A percentile compares a stretch with the other conserved stretches of the same genome.
Evolutionary conservation across 202 grass and related monocot species (phyloP).

Genomic region (Setaria italica): DNA sequence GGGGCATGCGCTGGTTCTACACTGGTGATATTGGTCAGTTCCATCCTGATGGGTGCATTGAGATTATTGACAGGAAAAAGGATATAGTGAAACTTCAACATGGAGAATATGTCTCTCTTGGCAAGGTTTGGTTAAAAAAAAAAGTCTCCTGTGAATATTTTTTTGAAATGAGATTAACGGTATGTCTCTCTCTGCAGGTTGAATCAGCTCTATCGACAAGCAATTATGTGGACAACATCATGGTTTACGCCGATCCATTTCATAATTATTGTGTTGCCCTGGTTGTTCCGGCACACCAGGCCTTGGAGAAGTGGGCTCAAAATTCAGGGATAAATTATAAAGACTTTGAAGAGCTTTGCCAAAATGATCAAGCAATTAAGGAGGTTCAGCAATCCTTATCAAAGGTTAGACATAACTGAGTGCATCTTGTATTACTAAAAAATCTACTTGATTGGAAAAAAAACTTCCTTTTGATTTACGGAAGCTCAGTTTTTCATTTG

Average conservation of each 20-base stretch:
- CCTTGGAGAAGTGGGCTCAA: slow-evolving; percentile 73
- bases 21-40: slow-evolving; percentile 91
- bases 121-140: slow-evolving; percentile 62
- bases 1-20: slow-evolving; percentile 82
- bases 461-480: background rate
- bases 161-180: slow-evolving; percentile 13
- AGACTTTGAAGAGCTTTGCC: slow-evolving; percentile 65
- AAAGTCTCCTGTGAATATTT: slow-evolving; percentile 14
- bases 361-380: slow-evolving; percentile 63
- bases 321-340: slow-evolving; percentile 56
- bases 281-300: slow-evolving; percentile 59
- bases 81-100: slow-evolving; percentile 98
- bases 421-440: background rate
- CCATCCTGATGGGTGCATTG: slow-evolving; percentile 84
- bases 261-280: slow-evolving; percentile 83
- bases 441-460: background rate
- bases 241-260: slow-evolving; percentile 87
- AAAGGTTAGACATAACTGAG: slow-evolving; percentile 53
- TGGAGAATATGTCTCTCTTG: slow-evolving; percentile 93
- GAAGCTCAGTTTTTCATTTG: background rate
- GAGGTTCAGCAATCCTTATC: slow-evolving; percentile 80
- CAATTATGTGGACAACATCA: slow-evolving; percentile 85
- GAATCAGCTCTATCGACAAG: slow-evolving; percentile 72
- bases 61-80: slow-evolving; percentile 92
- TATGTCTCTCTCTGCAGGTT: slow-evolving; percentile 49